Evolutionary conservation across 192 early-diverging fungal species (phyloP), one percentile per base, ranked within the genome.

Genomic region (Podila clonocystis): DNA sequence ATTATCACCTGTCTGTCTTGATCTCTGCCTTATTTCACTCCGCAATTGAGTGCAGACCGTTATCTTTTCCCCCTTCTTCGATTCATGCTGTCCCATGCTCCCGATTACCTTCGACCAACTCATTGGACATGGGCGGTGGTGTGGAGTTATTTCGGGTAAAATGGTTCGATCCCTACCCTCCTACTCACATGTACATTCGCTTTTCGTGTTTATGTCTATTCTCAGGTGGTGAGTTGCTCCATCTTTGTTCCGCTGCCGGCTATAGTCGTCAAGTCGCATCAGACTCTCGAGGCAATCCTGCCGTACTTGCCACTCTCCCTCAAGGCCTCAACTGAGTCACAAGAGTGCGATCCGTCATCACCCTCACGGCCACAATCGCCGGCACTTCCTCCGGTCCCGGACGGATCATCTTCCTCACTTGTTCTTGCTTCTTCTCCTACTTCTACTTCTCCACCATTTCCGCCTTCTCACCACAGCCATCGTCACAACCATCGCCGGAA

Each of bases 231-330:
- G 28, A 80, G 77, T 33, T 80, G 77, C 34, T 80, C 77, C 8
- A 50, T 80, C 31, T 80, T 80, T 55, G 52, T 55, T 26, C 52
- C 52, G 24, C 17, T 55, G 52, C 52, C 52, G 8, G 52, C 52
- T 26, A 55, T 55, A n/a, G 52, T 55, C 52, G 77, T 80, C 28
- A 80, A 80, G 57, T 80, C 77, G 0, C 77, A 80, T 33, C 77
- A 73, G 58, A 80, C 77, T 1, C 67, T 80, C 24, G 77, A 80
- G 67, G 65, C 70, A 33, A 67, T 80, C 58, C 58, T 72, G 9
- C 77, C 77, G 2, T 80, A 69, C 33, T 45, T 80, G 17, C 77
- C 77, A 0, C 70, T 80, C 2, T 80, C 77, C 0, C 36, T 80
- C 22, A 80, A 70, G 1, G 26, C 59, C 7, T 7, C 17, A 6